Evolutionary conservation across 2,329 filamentous ascomycete species (phyloP).

Genomic region (Pseudopyrenochaeta lycopersici): DNA sequence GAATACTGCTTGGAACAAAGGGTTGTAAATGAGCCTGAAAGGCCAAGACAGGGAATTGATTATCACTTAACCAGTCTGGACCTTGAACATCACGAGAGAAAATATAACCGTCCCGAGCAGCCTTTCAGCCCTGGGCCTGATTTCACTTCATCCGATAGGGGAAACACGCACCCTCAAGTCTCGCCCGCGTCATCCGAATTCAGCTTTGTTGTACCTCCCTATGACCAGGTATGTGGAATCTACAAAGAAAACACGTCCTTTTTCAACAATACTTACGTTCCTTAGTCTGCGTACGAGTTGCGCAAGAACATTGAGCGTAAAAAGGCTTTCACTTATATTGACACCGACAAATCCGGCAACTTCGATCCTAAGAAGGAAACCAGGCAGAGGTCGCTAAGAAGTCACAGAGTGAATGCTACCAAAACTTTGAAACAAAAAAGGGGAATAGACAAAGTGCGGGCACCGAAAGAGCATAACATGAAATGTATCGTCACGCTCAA

Average conservation of each 20-base stretch:
- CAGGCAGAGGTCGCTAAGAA: slow-evolving; percentile 5
- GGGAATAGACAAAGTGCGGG: slow-evolving; percentile 12
- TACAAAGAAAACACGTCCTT: background rate
- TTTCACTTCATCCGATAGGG: slow-evolving; percentile 11
- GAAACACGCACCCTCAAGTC: slow-evolving; percentile 1
- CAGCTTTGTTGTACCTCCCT: slow-evolving; percentile 16
- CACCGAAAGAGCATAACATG: slow-evolving; percentile 1
- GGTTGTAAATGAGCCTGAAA: background rate
- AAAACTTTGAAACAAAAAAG: slow-evolving; percentile 21
- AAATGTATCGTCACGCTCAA: slow-evolving; percentile 31
- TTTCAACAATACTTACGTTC: slow-evolving; percentile 1
- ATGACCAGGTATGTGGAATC: slow-evolving; percentile 9
- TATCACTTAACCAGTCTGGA: slow-evolving; percentile 21
- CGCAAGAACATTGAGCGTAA: slow-evolving; percentile 35
- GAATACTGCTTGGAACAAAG: background rate
- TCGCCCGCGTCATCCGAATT: slow-evolving; percentile 22
- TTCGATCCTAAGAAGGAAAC: slow-evolving; percentile 42
- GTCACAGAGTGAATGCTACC: slow-evolving; percentile 16
- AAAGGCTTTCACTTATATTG: slow-evolving; percentile 39
- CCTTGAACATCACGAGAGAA: slow-evolving; percentile 13
- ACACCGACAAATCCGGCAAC: slow-evolving; percentile 49
- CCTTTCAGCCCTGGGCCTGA: slow-evolving; percentile 10
- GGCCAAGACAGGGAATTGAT: slow-evolving; percentile 4
- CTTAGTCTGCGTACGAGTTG: slow-evolving; percentile 27
- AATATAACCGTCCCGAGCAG: background rate